Evolutionary conservation across 805 yeast genomes (phyloP), one percentile per base, ranked within the genome.

Genomic region (Monosporozyma solicola): DNA sequence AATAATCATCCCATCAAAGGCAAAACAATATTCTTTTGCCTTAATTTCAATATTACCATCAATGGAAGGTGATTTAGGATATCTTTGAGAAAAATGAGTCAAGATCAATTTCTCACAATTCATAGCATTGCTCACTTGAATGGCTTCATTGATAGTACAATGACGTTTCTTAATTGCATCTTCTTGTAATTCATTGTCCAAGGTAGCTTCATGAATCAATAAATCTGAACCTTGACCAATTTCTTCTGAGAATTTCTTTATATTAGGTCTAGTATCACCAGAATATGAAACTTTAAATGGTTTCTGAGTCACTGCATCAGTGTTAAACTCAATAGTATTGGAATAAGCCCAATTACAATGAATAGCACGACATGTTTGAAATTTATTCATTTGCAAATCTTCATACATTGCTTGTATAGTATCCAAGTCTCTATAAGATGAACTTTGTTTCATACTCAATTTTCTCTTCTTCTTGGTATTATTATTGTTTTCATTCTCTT

Each of bases 41-140:
- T 57, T 53, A 25, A 68, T 63, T 11, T 55, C 51, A 16, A 61
- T 55, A 51, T 64, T 61, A 44, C 66, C 60, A 31, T 68, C 66
- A 9, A 68, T 58, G 41, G 64, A 65, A 10, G 81, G 83, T 24
- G 82, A 64, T 55, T 79, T 78, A 2, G 87, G 85, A 63, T 88
- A 94, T 57, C 99, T 76, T 57, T 94, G 95, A 54, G 96, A 86
- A 71, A 94, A 91, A 71, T 94, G 99, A 0, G 99, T 94, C 44
- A 94, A 72, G 4, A 94, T 72, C 29, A 89, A 69, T 57, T 83
- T 80, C 32, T 76, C 73, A 25, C 91, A 89, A 24, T 77, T 70
- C 98, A 94, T 92, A 39, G 72, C 67, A 52, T 78, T 73, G 0
- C 87, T 81, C 2, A 90, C 82, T 15, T 72, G 73, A 31, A 91